Base-by-base conservation (phyloP, 352 stramenopile genomes). In the Globisporangium ultimum region DNA sequence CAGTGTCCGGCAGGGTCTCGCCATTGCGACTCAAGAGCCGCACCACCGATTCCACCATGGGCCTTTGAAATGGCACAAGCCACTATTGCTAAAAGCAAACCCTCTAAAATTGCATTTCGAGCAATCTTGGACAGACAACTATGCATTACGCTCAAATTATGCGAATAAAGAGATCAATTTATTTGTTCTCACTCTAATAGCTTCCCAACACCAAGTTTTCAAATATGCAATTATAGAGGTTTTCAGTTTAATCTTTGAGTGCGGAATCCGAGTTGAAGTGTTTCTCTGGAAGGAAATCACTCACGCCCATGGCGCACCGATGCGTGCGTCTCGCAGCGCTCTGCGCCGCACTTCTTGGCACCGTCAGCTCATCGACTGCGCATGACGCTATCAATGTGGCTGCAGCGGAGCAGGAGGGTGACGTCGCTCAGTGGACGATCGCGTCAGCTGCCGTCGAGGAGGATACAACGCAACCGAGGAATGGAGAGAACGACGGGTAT, bases 21-120 rank as follows among this genome's bases (percentile, higher is more conserved):
- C 72, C 72, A 59, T 74, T 68, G 51, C 63, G 55, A n/a, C 67
- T 74, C 46, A 66, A 52, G 40, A 80, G 67, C 64, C 60, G 70
- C 56, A 74, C 63, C 54, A 69, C 47, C 38, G 53, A 64, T 45
- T 60, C 58, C 53, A 63, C 59, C 61, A 71, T 71, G 17, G 34
- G 36, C n/a, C 11, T 9, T 20, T 7, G 21, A 21, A 42, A 50
- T 36, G 28, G 28, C 11, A 8, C 12, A 13, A 48, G 18, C 24
- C 24, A 54, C n/a, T n/a, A n/a, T n/a, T n/a, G 24, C 5, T 5
- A 32, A 32, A 36, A 36, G 8, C 28, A 36, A 45, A 18, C 2
- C 40, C 40, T 45, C 40, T 45, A 15, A 5, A 45, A 45, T 45
- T 17, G 12, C 40, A 45, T 45, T 10, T 10, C 8, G 28, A 36